phyloP scores from a whole-genome alignment of 2,329 filamentous ascomycete species.

The Monosporascus ibericus region DNA sequence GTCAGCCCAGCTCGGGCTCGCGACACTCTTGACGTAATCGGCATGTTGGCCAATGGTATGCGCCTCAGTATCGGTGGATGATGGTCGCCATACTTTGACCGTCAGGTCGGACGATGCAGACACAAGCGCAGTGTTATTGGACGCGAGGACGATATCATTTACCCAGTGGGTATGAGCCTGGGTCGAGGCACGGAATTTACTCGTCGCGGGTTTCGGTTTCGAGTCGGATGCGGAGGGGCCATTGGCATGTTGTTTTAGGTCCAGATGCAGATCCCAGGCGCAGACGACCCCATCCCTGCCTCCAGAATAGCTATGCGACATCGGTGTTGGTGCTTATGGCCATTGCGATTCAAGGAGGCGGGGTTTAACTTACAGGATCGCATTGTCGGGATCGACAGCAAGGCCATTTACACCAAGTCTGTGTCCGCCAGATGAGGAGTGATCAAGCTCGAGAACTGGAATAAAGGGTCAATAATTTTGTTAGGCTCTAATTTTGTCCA shows the following conservation, averaged over 20 bases:
- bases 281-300: conserved; percentile 94
- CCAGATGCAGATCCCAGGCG: conserved; percentile 83
- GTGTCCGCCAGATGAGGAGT: conserved; percentile 67
- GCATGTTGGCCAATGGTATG: conserved; percentile 87
- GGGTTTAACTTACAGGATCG: conserved; percentile 66
- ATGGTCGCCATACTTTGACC: conserved; percentile 86
- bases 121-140: conserved; percentile 72
- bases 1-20: conserved; percentile 62
- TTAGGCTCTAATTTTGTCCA: too few species aligned
- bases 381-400: conserved; percentile 74
- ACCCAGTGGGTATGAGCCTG: conserved; percentile 92
- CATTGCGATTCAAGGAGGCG: neutral
- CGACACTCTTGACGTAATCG: conserved; percentile 94
- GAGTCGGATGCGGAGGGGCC: conserved; percentile 22
- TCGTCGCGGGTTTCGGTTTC: conserved; percentile 37
- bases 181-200: conserved; percentile 54
- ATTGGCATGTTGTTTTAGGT: conserved; percentile 39
- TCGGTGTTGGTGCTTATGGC: conserved; percentile 8
- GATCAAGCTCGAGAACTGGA: conserved; percentile 53
- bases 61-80: conserved; percentile 57
- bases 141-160: conserved; percentile 80
- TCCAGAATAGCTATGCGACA: conserved; percentile 71
- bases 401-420: conserved; percentile 92
- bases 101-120: conserved; percentile 92
- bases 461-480: neutral